Evolutionary conservation across 129 eudicot species (phyloP).

Genomic region (Saposhnikovia divaricata): DNA sequence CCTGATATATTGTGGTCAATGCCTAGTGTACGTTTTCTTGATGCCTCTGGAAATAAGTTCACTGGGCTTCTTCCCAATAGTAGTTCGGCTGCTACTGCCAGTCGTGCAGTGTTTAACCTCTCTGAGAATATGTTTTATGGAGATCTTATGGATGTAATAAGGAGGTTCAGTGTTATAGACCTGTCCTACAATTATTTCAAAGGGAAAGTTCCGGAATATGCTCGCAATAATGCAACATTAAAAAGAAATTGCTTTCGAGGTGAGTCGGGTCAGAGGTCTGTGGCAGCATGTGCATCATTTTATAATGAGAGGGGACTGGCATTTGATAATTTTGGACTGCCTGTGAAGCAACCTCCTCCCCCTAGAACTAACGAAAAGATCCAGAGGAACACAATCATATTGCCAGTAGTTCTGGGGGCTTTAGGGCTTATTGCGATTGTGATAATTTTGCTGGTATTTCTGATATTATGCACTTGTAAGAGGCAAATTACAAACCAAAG

Average conservation of each 20-base stretch:
- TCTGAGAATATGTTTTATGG: slow-evolving; percentile 73
- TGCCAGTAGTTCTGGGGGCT: slow-evolving; percentile 66
- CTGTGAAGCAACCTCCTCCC: slow-evolving; percentile 30
- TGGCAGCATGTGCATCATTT: slow-evolving; percentile 41
- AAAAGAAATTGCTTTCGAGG: slow-evolving; percentile 45
- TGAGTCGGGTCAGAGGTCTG: slow-evolving; percentile 32
- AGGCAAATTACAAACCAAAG: slow-evolving; percentile 37
- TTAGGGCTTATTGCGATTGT: slow-evolving; percentile 40
- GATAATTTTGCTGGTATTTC: slow-evolving; percentile 24
- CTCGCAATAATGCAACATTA: slow-evolving; percentile 23
- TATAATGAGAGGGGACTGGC: slow-evolving; percentile 33
- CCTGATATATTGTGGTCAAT: slow-evolving; percentile 62
- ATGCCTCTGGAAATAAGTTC: slow-evolving; percentile 64
- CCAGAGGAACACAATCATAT: slow-evolving; percentile 41
- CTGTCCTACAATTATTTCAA: slow-evolving; percentile 74
- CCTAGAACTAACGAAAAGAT: slow-evolving; percentile 24
- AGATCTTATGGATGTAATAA: slow-evolving; percentile 33
- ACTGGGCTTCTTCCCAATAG: slow-evolving; percentile 50
- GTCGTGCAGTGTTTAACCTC: slow-evolving; percentile 49
- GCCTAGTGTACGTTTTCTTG: slow-evolving; percentile 51
- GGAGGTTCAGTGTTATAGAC: slow-evolving; percentile 49
- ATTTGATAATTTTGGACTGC: slow-evolving; percentile 57
- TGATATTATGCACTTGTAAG: slow-evolving; percentile 42
- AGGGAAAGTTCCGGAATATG: slow-evolving; percentile 56
- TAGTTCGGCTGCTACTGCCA: slow-evolving; percentile 30